A percentile compares a stretch with the other conserved stretches of the same genome.
phyloP scores from a whole-genome alignment of 2,329 filamentous ascomycete species.

The Arachnomyces sp. region DNA sequence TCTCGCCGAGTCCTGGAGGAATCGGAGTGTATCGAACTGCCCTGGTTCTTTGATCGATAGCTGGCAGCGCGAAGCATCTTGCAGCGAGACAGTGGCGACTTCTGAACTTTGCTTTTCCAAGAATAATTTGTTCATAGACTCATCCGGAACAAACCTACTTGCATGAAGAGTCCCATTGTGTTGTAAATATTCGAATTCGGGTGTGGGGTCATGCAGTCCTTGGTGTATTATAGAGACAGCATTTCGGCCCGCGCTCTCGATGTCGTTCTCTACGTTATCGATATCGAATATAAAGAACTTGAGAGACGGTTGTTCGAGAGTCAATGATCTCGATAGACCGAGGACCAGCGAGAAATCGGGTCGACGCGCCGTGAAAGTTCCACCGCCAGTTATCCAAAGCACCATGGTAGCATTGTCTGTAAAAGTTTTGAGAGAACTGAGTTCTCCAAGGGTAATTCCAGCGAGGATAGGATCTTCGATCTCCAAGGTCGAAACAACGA shows the following conservation, averaged over 20 bases:
- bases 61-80: neutral
- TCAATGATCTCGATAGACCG: slow-evolving; percentile 14
- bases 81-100: neutral
- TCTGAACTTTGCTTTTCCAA: neutral
- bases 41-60: neutral
- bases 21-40: neutral
- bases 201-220: neutral
- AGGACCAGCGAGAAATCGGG: slow-evolving; percentile 13
- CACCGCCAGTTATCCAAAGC: slow-evolving; percentile 15
- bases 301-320: slow-evolving; percentile 17
- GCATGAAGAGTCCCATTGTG: neutral
- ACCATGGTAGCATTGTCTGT: slow-evolving; percentile 10
- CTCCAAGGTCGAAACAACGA: neutral
- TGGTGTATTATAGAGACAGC: neutral
- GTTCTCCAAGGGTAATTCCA: neutral
- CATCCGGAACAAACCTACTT: slow-evolving; percentile 1
- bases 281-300: slow-evolving; percentile 14
- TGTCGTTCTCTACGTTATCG: slow-evolving; percentile 8
- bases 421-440: slow-evolving; percentile 7
- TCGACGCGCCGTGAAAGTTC: slow-evolving; percentile 7
- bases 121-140: neutral
- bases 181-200: neutral
- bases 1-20: slow-evolving; percentile 1
- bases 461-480: neutral
- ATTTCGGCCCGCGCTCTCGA: neutral